Evolutionary conservation across 306 rosid genomes (phyloP).

Genomic region (Spatholobus suberectus): DNA sequence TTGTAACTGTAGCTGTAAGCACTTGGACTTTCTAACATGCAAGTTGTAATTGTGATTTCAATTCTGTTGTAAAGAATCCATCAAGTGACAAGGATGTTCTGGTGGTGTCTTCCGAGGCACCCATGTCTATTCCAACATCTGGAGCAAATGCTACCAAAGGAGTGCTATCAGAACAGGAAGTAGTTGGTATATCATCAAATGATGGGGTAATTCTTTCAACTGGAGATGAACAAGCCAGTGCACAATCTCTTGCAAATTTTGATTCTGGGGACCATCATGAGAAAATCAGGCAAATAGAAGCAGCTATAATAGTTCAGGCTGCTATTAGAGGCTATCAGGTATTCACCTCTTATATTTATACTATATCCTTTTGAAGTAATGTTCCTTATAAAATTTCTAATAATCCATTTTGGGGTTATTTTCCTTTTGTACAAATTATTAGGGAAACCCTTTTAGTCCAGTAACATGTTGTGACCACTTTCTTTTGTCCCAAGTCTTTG

Average conservation of each 20-base stretch:
- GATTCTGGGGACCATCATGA: slow-evolving; percentile 44
- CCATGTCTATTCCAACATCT: slow-evolving; percentile 39
- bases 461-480: not conserved
- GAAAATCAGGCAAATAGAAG: slow-evolving; percentile 46
- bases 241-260: slow-evolving; percentile 39
- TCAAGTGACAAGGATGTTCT: slow-evolving; percentile 44
- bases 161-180: slow-evolving; percentile 41
- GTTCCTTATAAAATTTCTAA: not conserved
- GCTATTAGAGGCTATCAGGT: slow-evolving; percentile 69
- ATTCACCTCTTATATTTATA: slow-evolving; percentile 18
- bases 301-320: slow-evolving; percentile 61
- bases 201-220: slow-evolving; percentile 24
- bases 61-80: slow-evolving; percentile 50
- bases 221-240: slow-evolving; percentile 35
- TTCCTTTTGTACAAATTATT: not conserved
- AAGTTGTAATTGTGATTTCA: slow-evolving; percentile 34
- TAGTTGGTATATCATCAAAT: slow-evolving; percentile 33
- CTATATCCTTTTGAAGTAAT: not conserved
- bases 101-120: slow-evolving; percentile 48
- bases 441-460: not conserved
- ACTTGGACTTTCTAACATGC: not conserved
- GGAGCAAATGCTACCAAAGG: slow-evolving; percentile 38
- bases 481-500: not conserved
- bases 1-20: not conserved
- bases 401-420: not conserved